Base-by-base conservation (phyloP, 2,329 filamentous ascomycete genomes). In the Sporothrix mexicana region DNA sequence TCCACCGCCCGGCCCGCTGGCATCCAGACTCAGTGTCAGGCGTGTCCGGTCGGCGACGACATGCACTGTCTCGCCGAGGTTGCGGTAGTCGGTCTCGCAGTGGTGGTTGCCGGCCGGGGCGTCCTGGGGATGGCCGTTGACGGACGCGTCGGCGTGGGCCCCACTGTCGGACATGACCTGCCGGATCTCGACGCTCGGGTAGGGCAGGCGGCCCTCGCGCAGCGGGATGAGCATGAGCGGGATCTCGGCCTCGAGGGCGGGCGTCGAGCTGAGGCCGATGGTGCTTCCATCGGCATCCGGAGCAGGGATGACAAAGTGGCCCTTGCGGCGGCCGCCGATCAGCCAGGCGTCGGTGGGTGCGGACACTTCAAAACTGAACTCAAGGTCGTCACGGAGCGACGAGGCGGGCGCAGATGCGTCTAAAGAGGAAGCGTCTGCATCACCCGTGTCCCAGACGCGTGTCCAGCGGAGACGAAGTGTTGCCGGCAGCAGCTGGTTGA, bases 281-380 rank as follows among this genome's bases (percentile, higher is more conserved):
- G 41, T 66, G 61, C 61, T 47, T 6, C 2, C 17, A 0, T 73
- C 75, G 4, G 70, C 74, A 5, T 74, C 73, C 2, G 75, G 68
- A 0, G 80, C 80, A 0, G 88, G 85, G 43, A 91, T 89, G 7
- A 87, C 87, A 78, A 97, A 97, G 78, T 93, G 92, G 0, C 92
- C 93, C 75, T 93, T 92, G 67, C 93, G 88, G 59, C 92, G 89
- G 0, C 95, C 95, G 25, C 94, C 95, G 2, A 98, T 84, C 1
- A 98, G 88, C 95, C 95, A 98, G 0, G 88, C 86, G 53, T 95
- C 94, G 1, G 88, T 83, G 17, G 90, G 88, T 0, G 91, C 91
- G 15, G 90, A 89, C 25, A 98, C 85, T 76, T 97, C 95, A 80
- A 96, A 97, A 76, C 91, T 90, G 78, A 97, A 97, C 75, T 94